Evolutionary conservation across 2,329 filamentous ascomycete genomes (phyloP).

Genomic region (Escovopsis sp.): DNA sequence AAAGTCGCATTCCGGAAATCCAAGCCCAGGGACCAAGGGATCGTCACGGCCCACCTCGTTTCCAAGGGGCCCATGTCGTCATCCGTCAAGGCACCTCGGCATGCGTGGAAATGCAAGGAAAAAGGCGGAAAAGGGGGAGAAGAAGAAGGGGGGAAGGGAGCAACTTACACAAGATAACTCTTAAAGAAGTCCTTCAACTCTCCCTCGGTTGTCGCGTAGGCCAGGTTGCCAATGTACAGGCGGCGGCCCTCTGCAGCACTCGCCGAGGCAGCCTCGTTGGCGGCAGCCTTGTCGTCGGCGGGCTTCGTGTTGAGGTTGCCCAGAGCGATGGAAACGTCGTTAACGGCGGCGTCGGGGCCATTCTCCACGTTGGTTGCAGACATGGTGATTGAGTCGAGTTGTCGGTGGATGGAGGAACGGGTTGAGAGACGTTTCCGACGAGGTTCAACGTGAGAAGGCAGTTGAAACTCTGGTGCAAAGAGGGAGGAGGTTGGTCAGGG

Average conservation of each 20-base stretch:
- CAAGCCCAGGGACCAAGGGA: neutral
- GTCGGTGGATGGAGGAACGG: constrained; percentile 25
- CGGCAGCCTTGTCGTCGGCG: constrained; percentile 42
- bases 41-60: neutral
- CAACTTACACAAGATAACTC: constrained; percentile 92
- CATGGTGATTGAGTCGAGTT: constrained; percentile 47
- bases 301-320: constrained; percentile 53
- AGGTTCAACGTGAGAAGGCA: constrained; percentile 26
- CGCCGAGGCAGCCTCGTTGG: constrained; percentile 84
- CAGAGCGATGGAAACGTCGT: constrained; percentile 61
- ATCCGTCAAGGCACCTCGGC: neutral
- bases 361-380: constrained; percentile 57
- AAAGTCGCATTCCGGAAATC: neutral
- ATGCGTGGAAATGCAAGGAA: neutral
- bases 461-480: constrained; percentile 56
- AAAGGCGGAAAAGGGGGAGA: neutral
- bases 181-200: constrained; percentile 99
- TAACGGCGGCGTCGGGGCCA: constrained; percentile 50
- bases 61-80: neutral
- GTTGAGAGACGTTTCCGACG: constrained; percentile 28
- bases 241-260: constrained; percentile 97
- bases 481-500: constrained; percentile 46
- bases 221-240: constrained; percentile 99
- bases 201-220: constrained; percentile 99
- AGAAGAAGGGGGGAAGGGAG: neutral